These are phyloP conservation scores for Plasmopara muralis DNA, from an alignment of 352 stramenopile species.

Conservation along the genomic window DNA sequence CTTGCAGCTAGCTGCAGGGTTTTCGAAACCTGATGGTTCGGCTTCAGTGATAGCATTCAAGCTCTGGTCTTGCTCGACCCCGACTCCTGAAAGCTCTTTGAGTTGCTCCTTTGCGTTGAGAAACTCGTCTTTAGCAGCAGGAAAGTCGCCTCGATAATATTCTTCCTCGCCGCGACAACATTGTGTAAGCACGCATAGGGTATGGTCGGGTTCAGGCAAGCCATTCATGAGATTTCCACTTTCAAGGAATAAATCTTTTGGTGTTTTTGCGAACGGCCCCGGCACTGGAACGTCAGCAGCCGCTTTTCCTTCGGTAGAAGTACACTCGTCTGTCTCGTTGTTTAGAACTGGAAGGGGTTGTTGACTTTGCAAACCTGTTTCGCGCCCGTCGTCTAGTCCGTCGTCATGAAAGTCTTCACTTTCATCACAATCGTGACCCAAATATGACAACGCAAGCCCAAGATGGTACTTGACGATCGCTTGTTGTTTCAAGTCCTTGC, in stretches of 20 bases:
- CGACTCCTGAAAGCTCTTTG: conserved; percentile 12
- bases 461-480: conserved; percentile 40
- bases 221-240: conserved; percentile 16
- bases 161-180: conserved; percentile 33
- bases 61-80: conserved; percentile 11
- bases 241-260: conserved; percentile 32
- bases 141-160: conserved; percentile 38
- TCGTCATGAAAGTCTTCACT: conserved; percentile 18
- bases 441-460: conserved; percentile 25
- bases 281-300: not conserved
- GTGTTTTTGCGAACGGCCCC: conserved; percentile 5
- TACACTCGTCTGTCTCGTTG: not conserved
- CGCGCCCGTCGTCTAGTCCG: conserved; percentile 8
- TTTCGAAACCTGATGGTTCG: too few relatives aligned
- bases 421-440: conserved; percentile 15
- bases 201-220: conserved; percentile 16
- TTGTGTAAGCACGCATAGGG: conserved; percentile 20
- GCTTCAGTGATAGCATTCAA: not conserved
- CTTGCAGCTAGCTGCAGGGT: not conserved
- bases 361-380: not conserved
- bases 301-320: not conserved
- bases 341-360: not conserved
- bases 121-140: conserved; percentile 34
- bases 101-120: conserved; percentile 28
- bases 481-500: conserved; percentile 29